Percentiles rank a stretch among this genome's conserved stretches.
phyloP scores from a whole-genome alignment of 2,329 filamentous ascomycete genomes.

The Verticillium zaregamsianum region DNA sequence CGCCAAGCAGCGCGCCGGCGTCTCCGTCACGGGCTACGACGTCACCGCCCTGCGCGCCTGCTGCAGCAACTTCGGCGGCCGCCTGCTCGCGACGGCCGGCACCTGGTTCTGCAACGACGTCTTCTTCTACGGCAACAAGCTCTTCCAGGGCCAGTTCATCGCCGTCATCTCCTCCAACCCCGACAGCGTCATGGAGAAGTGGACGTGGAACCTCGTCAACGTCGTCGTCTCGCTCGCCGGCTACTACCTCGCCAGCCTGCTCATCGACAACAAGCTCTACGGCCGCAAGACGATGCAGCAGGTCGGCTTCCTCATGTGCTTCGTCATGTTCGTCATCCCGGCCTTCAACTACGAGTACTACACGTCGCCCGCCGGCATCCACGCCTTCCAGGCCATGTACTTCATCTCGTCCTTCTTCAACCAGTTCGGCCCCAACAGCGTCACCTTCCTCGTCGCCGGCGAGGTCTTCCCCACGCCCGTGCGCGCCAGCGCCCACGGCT shows the following conservation, averaged over 20 bases:
- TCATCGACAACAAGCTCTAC: conserved; percentile 96
- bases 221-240: conserved; percentile 79
- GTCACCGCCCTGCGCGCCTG: conserved; percentile 75
- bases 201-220: conserved; percentile 93
- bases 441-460: conserved; percentile 93
- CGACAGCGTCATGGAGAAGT: conserved; percentile 74
- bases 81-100: conserved; percentile 79
- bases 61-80: conserved; percentile 78
- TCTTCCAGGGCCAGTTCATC: conserved; percentile 92
- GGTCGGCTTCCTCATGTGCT: conserved; percentile 86
- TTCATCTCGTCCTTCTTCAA: conserved; percentile 98
- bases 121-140: conserved; percentile 99
- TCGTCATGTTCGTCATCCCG: conserved; percentile 88
- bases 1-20: conserved; percentile 69
- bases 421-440: conserved; percentile 94
- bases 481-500: conserved; percentile 88
- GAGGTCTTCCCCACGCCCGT: conserved; percentile 96
- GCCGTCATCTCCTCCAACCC: conserved; percentile 67
- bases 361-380: conserved; percentile 64
- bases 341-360: conserved; percentile 88
- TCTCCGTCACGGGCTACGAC: conserved; percentile 88
- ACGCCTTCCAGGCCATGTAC: conserved; percentile 97
- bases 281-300: conserved; percentile 97
- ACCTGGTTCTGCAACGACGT: conserved; percentile 96
- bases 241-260: conserved; percentile 84